A percentile compares a stretch with the other conserved stretches of the same genome.
These are phyloP conservation scores for Solanum piurae DNA, from an alignment of 257 asterid genomes.

Conservation along the genomic window DNA sequence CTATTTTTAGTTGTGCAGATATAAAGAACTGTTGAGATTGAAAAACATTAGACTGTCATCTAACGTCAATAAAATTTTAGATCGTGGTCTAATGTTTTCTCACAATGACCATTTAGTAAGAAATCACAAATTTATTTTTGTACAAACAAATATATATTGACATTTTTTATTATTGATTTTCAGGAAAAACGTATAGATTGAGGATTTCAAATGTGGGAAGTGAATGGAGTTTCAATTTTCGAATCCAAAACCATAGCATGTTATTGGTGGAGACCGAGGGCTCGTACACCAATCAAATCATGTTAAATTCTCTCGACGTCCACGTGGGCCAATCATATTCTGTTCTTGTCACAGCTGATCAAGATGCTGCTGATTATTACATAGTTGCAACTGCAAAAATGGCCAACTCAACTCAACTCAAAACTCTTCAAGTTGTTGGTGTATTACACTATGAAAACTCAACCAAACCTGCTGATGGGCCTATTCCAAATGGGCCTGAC, in stretches of 20 bases:
- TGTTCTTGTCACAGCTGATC: conserved; percentile 47
- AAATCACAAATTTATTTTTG: neutral
- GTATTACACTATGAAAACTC: conserved; percentile 54
- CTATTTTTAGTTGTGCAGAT: neutral
- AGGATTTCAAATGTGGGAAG: conserved; percentile 57
- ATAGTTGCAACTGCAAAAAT: conserved; percentile 56
- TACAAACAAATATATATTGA: no score
- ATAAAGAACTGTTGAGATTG: neutral
- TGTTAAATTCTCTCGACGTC: conserved; percentile 41
- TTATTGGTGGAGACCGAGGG: conserved; percentile 62
- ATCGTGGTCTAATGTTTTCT: neutral
- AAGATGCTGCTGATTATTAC: conserved; percentile 37
- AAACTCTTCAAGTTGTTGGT: conserved; percentile 32
- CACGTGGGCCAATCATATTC: conserved; percentile 79
- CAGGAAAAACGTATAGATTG: conserved; percentile 52
- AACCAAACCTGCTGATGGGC: conserved; percentile 24
- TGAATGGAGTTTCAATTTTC: conserved; percentile 46
- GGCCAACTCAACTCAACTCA: conserved; percentile 1
- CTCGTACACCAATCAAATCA: conserved; percentile 40
- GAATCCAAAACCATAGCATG: conserved; percentile 52
- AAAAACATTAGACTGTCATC: neutral
- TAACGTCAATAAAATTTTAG: neutral
- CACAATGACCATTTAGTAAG: neutral
- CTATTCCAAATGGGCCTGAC: conserved; percentile 50
- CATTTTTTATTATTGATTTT: neutral